These are phyloP conservation scores for Helicostylum pulchrum DNA, from an alignment of 192 early-diverging fungal genomes.

Conservation along the genomic window DNA sequence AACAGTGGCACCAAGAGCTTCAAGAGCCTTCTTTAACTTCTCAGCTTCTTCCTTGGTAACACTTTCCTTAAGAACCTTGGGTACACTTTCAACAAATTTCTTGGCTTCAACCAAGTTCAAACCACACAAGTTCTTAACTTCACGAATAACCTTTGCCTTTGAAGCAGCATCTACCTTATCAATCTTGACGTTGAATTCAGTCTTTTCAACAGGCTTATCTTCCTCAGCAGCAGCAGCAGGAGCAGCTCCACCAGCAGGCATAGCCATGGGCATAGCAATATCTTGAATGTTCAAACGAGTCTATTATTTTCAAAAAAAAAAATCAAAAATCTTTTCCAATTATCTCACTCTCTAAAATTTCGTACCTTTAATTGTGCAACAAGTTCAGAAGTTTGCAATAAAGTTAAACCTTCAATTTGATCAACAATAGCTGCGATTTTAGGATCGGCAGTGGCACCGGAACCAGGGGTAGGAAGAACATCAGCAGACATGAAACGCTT, in stretches of 20 bases:
- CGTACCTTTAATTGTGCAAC: constrained; percentile 85
- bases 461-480: constrained; percentile 63
- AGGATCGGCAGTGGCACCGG: constrained; percentile 51
- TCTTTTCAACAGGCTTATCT: constrained; percentile 90
- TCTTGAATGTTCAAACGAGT: constrained; percentile 89
- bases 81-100: constrained; percentile 97
- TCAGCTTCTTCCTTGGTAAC: constrained; percentile 94
- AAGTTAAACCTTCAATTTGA: constrained; percentile 84
- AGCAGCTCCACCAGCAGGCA: constrained; percentile 58
- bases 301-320: constrained; percentile 42
- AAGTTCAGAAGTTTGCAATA: constrained; percentile 90
- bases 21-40: constrained; percentile 93
- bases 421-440: constrained; percentile 86
- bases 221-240: constrained; percentile 69
- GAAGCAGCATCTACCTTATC: constrained; percentile 91
- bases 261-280: constrained; percentile 78
- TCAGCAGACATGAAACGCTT: constrained; percentile 39
- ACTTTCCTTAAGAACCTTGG: constrained; percentile 92
- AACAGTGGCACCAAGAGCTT: constrained; percentile 90
- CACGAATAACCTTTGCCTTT: constrained; percentile 98
- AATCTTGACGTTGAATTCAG: constrained; percentile 92
- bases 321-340: background rate
- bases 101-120: constrained; percentile 98
- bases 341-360: background rate
- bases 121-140: constrained; percentile 93